phyloP scores from a whole-genome alignment of 352 stramenopile genomes.

The Globisporangium sylvaticum region DNA sequence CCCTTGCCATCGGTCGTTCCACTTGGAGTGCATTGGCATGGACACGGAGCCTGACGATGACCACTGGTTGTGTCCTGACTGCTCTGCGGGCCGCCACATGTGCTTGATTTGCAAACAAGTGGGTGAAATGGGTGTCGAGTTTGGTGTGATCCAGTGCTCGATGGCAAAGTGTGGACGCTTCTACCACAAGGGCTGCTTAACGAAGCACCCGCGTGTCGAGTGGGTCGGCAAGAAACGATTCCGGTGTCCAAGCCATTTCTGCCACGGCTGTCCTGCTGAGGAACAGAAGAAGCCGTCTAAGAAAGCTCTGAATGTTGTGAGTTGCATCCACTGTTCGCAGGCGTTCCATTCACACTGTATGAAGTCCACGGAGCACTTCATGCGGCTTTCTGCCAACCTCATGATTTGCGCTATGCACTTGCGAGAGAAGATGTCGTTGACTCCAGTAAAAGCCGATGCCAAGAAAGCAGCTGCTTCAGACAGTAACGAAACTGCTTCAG shows the following conservation, averaged over 20 bases:
- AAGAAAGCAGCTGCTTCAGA: background rate
- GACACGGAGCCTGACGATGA: conserved; percentile 76
- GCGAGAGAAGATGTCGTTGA: conserved; percentile 32
- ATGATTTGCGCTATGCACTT: conserved; percentile 90
- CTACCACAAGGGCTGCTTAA: conserved; percentile 89
- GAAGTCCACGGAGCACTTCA: conserved; percentile 61
- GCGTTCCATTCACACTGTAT: conserved; percentile 84
- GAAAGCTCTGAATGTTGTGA: conserved; percentile 48
- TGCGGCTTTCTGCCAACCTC: conserved; percentile 79
- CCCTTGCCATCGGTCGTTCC: conserved; percentile 91
- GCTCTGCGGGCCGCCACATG: conserved; percentile 84
- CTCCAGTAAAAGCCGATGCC: background rate
- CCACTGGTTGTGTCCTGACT: conserved; percentile 90
- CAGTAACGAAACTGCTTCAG: background rate
- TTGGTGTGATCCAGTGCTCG: conserved; percentile 88
- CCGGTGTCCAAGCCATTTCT: conserved; percentile 89
- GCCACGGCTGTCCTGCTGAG: conserved; percentile 54
- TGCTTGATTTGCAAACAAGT: conserved; percentile 91
- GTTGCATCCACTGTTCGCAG: conserved; percentile 86
- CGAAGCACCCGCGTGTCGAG: conserved; percentile 67
- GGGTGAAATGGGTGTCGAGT: conserved; percentile 86
- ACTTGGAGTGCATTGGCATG: conserved; percentile 90
- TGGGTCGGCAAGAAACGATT: conserved; percentile 89
- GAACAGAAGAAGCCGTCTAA: conserved; percentile 34
- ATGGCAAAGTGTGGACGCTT: conserved; percentile 91